These are phyloP conservation scores for Globisporangium rhizosaccharum DNA, from an alignment of 352 stramenopile species.

Conservation along the genomic window DNA sequence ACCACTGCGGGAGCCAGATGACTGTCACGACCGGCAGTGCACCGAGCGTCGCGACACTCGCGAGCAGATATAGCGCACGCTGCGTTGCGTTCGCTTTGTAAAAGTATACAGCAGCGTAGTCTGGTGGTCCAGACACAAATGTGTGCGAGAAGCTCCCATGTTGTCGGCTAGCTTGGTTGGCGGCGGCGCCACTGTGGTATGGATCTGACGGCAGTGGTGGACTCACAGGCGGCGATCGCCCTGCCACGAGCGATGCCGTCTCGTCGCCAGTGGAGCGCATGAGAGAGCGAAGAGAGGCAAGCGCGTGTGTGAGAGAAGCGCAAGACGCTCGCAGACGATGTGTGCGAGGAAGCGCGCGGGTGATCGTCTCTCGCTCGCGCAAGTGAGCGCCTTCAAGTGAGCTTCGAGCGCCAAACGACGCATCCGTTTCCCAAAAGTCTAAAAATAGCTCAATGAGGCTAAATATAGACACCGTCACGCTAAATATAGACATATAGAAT, in stretches of 20 bases:
- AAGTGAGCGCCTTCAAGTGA: too few species aligned
- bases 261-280: conserved; percentile 9
- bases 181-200: background rate
- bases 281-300: too few species aligned
- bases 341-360: too few species aligned
- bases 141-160: too few species aligned
- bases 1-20: conserved; percentile 53
- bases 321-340: too few species aligned
- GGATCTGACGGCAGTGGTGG: background rate
- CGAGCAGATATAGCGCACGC: conserved; percentile 32
- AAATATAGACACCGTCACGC: too few species aligned
- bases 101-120: conserved; percentile 34
- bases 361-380: too few species aligned
- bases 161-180: background rate
- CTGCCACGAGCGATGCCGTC: conserved; percentile 11
- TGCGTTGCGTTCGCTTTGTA: conserved; percentile 31
- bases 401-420: too few species aligned
- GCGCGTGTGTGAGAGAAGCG: too few species aligned
- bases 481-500: too few species aligned
- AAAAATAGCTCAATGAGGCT: too few species aligned
- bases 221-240: conserved; percentile 1
- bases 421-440: too few species aligned
- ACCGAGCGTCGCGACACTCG: conserved; percentile 33
- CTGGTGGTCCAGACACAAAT: conserved; percentile 30
- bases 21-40: conserved; percentile 33